These are phyloP conservation scores for Torrubiella hemipterigena DNA, from an alignment of 2,329 filamentous ascomycete genomes.

Conservation along the genomic window DNA sequence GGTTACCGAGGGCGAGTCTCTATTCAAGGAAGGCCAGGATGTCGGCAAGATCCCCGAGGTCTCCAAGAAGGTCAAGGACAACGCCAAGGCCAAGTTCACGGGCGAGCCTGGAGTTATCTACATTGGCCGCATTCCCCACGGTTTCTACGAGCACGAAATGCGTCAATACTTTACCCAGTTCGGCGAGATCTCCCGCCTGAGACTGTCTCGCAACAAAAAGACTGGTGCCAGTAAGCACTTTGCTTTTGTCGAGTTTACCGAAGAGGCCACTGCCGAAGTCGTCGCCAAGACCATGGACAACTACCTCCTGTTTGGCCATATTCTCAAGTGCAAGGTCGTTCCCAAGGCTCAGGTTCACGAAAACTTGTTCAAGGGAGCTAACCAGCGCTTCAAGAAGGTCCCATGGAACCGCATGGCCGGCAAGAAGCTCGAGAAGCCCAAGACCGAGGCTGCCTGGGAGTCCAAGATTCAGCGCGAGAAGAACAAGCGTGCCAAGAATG, in stretches of 20 bases:
- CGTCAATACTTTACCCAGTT: conserved; percentile 89
- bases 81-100: conserved; percentile 26
- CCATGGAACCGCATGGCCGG: conserved; percentile 83
- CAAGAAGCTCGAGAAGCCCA: conserved; percentile 58
- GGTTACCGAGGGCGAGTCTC: conserved; percentile 18
- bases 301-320: conserved; percentile 89
- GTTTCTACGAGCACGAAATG: conserved; percentile 98
- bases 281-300: conserved; percentile 95
- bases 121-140: conserved; percentile 77
- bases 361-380: conserved; percentile 80
- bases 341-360: conserved; percentile 67
- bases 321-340: conserved; percentile 76
- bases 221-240: conserved; percentile 89
- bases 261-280: conserved; percentile 69
- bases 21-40: conserved; percentile 35
- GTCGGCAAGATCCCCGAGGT: conserved; percentile 38
- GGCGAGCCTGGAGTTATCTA: conserved; percentile 70
- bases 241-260: conserved; percentile 84
- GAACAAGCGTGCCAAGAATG: conserved; percentile 54
- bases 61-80: conserved; percentile 31
- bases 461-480: conserved; percentile 63
- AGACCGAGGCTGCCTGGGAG: conserved; percentile 66
- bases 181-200: conserved; percentile 63
- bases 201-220: conserved; percentile 82
- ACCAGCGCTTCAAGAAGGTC: conserved; percentile 77